Evolutionary conservation across 192 early-diverging fungal genomes (phyloP).

Genomic region (Backusella sp.): DNA sequence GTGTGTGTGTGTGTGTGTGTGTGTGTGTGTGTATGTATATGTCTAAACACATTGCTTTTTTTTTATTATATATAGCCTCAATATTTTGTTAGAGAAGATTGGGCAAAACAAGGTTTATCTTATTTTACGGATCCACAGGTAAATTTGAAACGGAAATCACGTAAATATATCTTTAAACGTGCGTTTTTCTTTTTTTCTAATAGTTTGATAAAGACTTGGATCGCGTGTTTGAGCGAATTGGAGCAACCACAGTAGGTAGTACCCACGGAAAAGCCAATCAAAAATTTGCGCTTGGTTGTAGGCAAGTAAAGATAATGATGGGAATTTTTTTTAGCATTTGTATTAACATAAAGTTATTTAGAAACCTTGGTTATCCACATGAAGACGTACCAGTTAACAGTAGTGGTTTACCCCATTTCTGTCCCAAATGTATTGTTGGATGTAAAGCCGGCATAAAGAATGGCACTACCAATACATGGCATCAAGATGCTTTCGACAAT

Average conservation of each 20-base stretch:
- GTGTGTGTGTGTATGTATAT: slow-evolving; percentile 5
- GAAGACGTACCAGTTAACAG: slow-evolving; percentile 69
- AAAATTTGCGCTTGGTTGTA: slow-evolving; percentile 63
- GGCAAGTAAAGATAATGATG: slow-evolving; percentile 20
- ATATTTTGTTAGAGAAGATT: slow-evolving; percentile 66
- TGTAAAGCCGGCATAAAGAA: slow-evolving; percentile 73
- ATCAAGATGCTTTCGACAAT: slow-evolving; percentile 61
- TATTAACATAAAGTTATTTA: not conserved
- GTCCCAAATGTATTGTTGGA: slow-evolving; percentile 65
- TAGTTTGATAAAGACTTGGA: slow-evolving; percentile 52
- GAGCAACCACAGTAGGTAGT: slow-evolving; percentile 48
- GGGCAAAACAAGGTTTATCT: slow-evolving; percentile 58
- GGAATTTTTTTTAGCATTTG: not conserved
- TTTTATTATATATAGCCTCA: slow-evolving; percentile 39
- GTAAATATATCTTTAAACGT: not conserved
- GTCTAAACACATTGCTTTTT: not conserved
- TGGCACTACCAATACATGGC: slow-evolving; percentile 63
- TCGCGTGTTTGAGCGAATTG: slow-evolving; percentile 51
- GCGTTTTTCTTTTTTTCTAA: not conserved
- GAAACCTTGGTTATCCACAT: slow-evolving; percentile 56
- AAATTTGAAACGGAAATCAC: not conserved
- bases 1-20: not conserved
- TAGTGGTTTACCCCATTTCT: slow-evolving; percentile 47
- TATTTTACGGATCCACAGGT: slow-evolving; percentile 50
- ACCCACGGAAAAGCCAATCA: slow-evolving; percentile 61